Evolutionary conservation across 2,329 filamentous ascomycete species (phyloP).

Genomic region (Elsinoe australis): DNA sequence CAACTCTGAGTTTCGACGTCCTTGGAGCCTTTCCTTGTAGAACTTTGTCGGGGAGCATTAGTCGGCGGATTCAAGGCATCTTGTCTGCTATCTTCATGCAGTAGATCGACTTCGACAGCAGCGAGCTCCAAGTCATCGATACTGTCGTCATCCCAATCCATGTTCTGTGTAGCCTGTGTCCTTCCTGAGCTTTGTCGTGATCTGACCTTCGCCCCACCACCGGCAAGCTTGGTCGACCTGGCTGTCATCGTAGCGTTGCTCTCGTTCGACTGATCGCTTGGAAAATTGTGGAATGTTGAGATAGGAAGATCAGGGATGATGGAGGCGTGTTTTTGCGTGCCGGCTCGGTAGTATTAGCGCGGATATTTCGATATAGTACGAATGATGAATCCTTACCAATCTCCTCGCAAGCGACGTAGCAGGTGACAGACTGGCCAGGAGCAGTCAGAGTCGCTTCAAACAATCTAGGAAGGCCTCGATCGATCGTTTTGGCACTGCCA

Average conservation of each 20-base stretch:
- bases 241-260: no score
- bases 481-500: slow-evolving; percentile 55
- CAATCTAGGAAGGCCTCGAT: slow-evolving; percentile 52
- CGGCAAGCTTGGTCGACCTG: slow-evolving; percentile 4
- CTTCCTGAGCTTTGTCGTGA: slow-evolving; percentile 1
- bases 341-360: slow-evolving; percentile 37
- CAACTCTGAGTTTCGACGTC: slow-evolving; percentile 30
- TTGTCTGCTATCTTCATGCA: no score
- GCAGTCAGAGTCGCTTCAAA: slow-evolving; percentile 52
- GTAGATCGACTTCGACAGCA: no score
- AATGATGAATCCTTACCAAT: no score
- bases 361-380: not conserved
- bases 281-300: slow-evolving; percentile 39
- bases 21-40: not conserved
- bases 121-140: slow-evolving; percentile 48
- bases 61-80: no score
- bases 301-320: slow-evolving; percentile 44
- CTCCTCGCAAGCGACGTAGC: slow-evolving; percentile 74
- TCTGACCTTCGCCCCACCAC: slow-evolving; percentile 3
- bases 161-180: slow-evolving; percentile 24
- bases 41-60: slow-evolving; percentile 1
- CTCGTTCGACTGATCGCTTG: no score
- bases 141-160: slow-evolving; percentile 48
- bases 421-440: slow-evolving; percentile 53
- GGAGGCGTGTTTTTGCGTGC: slow-evolving; percentile 52